Percentiles rank a stretch among this genome's conserved stretches.
phyloP scores from a whole-genome alignment of 2,329 filamentous ascomycete species.

The Aspergillus clavatus region DNA sequence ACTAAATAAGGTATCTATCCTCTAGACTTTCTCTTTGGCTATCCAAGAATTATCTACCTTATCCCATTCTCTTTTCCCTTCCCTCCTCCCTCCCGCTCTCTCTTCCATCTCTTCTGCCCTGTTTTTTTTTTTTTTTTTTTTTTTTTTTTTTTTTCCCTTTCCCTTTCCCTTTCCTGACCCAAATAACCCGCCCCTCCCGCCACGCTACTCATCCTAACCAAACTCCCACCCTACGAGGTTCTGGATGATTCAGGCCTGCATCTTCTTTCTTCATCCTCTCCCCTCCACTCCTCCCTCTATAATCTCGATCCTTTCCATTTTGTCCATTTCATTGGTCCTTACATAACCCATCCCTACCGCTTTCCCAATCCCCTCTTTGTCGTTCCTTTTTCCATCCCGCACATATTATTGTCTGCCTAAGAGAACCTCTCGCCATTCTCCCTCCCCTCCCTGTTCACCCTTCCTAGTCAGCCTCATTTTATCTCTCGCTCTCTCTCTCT shows the following conservation, averaged over 20 bases:
- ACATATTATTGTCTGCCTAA: constrained; percentile 9
- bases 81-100: constrained; percentile 15
- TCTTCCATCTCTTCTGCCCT: constrained; percentile 18
- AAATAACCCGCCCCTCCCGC: constrained; percentile 8
- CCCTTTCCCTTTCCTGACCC: constrained; percentile 10
- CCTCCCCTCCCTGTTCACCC: constrained; percentile 3
- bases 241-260: constrained; percentile 1
- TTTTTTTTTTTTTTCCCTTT: constrained; percentile 12
- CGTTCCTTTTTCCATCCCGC: constrained; percentile 9
- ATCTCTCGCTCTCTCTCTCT: too few relatives aligned
- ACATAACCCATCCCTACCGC: too few relatives aligned
- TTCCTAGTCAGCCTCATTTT: constrained; percentile 7
- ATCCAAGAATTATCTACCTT: background rate
- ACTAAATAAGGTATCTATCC: background rate
- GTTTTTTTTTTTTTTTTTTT: constrained; percentile 16
- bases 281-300: constrained; percentile 5
- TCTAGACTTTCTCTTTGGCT: background rate
- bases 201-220: constrained; percentile 1
- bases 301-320: constrained; percentile 8
- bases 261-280: constrained; percentile 10
- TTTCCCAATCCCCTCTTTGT: constrained; percentile 5
- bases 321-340: constrained; percentile 11
- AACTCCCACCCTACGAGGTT: too few relatives aligned
- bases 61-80: constrained; percentile 10
- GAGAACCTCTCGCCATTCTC: constrained; percentile 9